Conservation (phyloP, 208 protist genomes). For the Acanthamoeba royreba region DNA sequence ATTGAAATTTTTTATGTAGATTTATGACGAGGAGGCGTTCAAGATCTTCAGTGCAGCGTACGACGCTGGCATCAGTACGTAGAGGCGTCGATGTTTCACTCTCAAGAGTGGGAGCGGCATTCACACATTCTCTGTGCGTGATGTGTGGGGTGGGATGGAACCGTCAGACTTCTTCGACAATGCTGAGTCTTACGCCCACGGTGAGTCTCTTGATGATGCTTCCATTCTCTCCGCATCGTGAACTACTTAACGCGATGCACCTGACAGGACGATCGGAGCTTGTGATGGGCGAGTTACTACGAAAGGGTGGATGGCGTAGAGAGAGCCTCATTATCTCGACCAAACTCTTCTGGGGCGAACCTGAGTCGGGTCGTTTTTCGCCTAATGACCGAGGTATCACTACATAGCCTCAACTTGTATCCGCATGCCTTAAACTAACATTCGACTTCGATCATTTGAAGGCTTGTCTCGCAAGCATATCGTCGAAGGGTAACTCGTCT, state of each 20-base stretch:
- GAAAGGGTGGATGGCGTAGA: conserved; percentile 25
- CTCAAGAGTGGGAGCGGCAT: too few species aligned
- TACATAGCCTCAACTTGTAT: neutral
- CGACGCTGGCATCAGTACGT: conserved; percentile 37
- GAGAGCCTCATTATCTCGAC: conserved; percentile 53
- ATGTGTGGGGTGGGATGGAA: neutral
- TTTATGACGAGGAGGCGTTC: conserved; percentile 7
- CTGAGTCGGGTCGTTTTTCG: neutral
- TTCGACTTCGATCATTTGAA: neutral
- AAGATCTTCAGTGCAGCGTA: conserved; percentile 37
- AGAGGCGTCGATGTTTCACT: too few species aligned
- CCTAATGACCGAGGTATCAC: conserved; percentile 42
- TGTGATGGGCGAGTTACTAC: conserved; percentile 48
- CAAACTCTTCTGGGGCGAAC: conserved; percentile 60
- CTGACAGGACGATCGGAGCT: neutral
- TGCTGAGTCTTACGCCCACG: conserved; percentile 56
- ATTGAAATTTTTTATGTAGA: too few species aligned
- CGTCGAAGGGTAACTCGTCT: conserved; percentile 42
- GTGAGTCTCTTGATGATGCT: neutral
- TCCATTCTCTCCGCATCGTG: neutral
- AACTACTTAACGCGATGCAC: neutral
- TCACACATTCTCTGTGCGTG: neutral
- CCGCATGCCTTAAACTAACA: neutral
- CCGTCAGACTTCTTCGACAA: conserved; percentile 59
- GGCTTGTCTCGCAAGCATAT: conserved; percentile 63